Base-by-base conservation (phyloP, 176 grass and related monocot species). In the Triticum monococcum region DNA sequence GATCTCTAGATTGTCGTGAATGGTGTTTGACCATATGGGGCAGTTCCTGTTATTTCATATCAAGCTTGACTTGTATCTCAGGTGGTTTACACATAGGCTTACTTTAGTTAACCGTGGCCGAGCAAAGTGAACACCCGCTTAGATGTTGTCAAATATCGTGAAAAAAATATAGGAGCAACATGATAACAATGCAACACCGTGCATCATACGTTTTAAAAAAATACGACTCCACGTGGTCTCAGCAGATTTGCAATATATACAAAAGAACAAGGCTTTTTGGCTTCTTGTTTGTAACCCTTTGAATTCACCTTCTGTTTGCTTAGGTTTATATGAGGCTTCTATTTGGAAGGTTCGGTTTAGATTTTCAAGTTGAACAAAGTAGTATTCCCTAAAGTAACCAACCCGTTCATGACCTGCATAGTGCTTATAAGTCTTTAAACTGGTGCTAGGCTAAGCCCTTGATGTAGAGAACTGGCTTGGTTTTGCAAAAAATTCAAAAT, bases 271-370 rank as follows among this genome's bases (percentile, higher is more conserved):
- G 64, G 17, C 72, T 54, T 84, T 74, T 22, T 31, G 18, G 31
- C 65, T 85, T 80, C 12, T 85, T 85, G 45, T 24, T 54, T 79
- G n/a, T 81, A 85, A 64, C 5, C 46, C 40, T 85, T 26, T 40
- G 37, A 56, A 84, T 12, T 23, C 23, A 82, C 18, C 43, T 31
- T 64, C 20, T n/a, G 22, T 9, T 84, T 50, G 30, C 22, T 33
- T 69, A 26, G 12, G 11, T 31, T 77, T 31, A 46, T 63, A 48
- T 33, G 25, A 28, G 22, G 26, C 1, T 79, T 79, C 74, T 71
- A 9, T 71, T 38, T 84, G 50, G 7, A 62, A 72, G 28, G 6
- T 64, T 37, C 23, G 12, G 14, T 78, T 83, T n/a, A 45, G 48
- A 35, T 43, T 3, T 18, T 84, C 13, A 78, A 32, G 64, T 78